A percentile compares a stretch with the other conserved stretches of the same genome.
Evolutionary conservation across 1,139 yeast genomes (phyloP).

Genomic region (Kodamaea alishanica): DNA sequence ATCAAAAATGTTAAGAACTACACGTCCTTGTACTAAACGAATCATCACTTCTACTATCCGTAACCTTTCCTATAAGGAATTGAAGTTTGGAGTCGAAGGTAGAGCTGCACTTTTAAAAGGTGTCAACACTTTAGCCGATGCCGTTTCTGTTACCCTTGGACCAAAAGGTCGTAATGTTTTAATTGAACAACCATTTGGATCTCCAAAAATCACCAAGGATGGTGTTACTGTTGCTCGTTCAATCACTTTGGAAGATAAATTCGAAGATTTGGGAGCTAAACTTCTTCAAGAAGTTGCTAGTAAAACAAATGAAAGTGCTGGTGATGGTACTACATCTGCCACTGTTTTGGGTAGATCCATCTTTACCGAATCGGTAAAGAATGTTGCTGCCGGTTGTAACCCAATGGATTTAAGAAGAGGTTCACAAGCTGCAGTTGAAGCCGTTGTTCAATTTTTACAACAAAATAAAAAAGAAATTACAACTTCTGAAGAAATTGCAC

Average conservation of each 20-base stretch:
- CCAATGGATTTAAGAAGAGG: conserved; percentile 99
- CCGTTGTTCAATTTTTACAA: conserved; percentile 86
- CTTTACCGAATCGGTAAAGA: conserved; percentile 95
- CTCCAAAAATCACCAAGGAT: conserved; percentile 98
- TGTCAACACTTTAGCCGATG: conserved; percentile 94
- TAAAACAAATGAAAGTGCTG: conserved; percentile 97
- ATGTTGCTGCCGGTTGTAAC: conserved; percentile 99
- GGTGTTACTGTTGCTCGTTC: conserved; percentile 98
- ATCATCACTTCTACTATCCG: conserved; percentile 42
- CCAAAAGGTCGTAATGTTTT: conserved; percentile 98
- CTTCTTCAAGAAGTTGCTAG: conserved; percentile 96
- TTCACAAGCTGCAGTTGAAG: conserved; percentile 97
- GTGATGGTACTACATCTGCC: conserved; percentile 99
- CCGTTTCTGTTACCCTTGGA: conserved; percentile 94
- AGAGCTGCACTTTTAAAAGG: conserved; percentile 95
- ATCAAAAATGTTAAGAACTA: conserved; percentile 52
- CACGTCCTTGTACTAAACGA: conserved; percentile 45
- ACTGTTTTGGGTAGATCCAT: conserved; percentile 96
- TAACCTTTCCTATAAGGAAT: conserved; percentile 82
- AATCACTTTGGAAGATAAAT: conserved; percentile 82
- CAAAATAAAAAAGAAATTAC: conserved; percentile 94
- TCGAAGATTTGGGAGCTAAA: conserved; percentile 96
- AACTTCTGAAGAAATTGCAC: conserved; percentile 95
- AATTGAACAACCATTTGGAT: conserved; percentile 94
- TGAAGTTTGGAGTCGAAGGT: conserved; percentile 97